Evolutionary conservation across 2,329 filamentous ascomycete genomes (phyloP), one percentile per base, ranked within the genome.

Genomic region (Dactylellina parvicollis): DNA sequence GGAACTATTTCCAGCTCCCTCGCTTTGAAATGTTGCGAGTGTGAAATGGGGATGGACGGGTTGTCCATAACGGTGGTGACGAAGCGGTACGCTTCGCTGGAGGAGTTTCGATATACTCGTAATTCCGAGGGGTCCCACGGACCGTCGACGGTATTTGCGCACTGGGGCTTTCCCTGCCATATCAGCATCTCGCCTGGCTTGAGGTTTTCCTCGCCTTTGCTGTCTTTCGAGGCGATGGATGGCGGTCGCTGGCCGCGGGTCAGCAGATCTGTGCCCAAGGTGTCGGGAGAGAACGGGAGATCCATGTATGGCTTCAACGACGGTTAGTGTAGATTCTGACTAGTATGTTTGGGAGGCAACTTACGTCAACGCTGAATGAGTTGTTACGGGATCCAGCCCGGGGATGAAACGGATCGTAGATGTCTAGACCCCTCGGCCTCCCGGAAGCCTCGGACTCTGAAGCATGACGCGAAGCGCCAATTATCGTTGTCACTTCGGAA

Each of bases 141-240:
- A 14, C 67, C 67, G 1, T 72, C 67, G 1, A 72, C 52, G 9
- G 46, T 49, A n/a, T 72, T 44, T 2, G 59, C 34, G 16, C 52
- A 46, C 38, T 59, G 44, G 3, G 54, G 67, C 20, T 65, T 65
- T 9, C 67, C 59, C 16, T 72, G 46, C 18, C 57, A 72, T 12
- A 72, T 72, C 9, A 65, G 54, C 20, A 34, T 22, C 52, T 72
- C 67, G 22, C 67, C 67, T 24, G 59, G 67, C 28, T 60, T 72
- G 59, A 72, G 67, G 18, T 57, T 72, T 24, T 72, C 67, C n/a
- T 72, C 67, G 32, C 66, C 66, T 38, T 64, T 72, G 59, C 67
- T 72, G 24, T 72, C 67, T n/a, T 32, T 72, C 8, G 67, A 72
- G 12, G 59, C 44, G 46, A 72, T 72, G 16, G 67, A 72, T 34